phyloP scores from a whole-genome alignment of 768 basidiomycete species.

The Macrolepiota fuliginosa region DNA sequence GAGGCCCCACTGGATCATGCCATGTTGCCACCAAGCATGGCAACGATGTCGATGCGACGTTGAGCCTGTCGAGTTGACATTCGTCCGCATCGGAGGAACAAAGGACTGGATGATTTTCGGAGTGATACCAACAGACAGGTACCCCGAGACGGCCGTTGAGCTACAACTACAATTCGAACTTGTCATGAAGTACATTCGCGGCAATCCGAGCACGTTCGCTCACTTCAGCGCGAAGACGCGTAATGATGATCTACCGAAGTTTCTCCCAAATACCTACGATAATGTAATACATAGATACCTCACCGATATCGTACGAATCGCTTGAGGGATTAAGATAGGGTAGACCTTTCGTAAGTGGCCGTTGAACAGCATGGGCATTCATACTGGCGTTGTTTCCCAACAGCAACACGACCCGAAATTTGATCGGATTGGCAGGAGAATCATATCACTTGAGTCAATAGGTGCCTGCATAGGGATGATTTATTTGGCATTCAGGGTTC shows the following conservation, averaged over 20 bases:
- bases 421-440: too few species aligned
- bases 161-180: background rate
- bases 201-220: background rate
- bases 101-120: background rate
- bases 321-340: background rate
- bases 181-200: background rate
- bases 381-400: background rate
- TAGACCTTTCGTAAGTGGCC: background rate
- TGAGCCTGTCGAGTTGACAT: background rate
- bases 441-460: too few species aligned
- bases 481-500: background rate
- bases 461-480: too few species aligned
- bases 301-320: background rate
- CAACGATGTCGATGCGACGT: background rate
- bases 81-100: background rate
- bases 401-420: too few species aligned
- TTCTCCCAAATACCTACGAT: background rate
- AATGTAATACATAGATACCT: background rate
- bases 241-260: background rate
- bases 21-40: background rate
- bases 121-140: background rate
- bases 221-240: background rate
- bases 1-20: background rate
- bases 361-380: background rate
- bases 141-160: background rate